These are phyloP conservation scores for Russula virescens DNA, from an alignment of 768 basidiomycete genomes.

Conservation along the genomic window DNA sequence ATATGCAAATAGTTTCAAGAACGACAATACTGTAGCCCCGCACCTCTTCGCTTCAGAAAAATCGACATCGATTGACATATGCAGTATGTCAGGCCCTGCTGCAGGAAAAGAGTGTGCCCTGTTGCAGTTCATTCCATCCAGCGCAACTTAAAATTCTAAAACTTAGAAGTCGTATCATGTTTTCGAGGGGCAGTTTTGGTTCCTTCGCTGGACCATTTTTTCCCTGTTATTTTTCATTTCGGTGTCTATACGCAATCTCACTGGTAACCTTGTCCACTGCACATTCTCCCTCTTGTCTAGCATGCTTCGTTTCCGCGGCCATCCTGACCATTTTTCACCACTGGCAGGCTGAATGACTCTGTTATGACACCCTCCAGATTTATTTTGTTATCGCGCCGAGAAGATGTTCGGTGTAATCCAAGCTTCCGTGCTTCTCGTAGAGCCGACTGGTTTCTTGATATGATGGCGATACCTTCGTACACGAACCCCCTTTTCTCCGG, in stretches of 20 bases:
- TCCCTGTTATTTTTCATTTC: conserved; percentile 4
- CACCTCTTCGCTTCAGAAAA: background rate
- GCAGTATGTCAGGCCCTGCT: background rate
- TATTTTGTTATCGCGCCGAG: background rate
- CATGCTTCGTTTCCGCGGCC: background rate
- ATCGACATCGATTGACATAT: background rate
- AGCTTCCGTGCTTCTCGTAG: background rate
- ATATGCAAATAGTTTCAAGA: background rate
- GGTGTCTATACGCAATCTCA: conserved; percentile 3
- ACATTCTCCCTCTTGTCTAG: background rate
- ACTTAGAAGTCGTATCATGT: conserved; percentile 8
- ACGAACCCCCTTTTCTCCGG: background rate
- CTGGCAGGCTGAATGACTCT: background rate
- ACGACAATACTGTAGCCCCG: background rate
- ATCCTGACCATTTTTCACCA: background rate
- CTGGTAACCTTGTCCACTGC: background rate
- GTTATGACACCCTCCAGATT: background rate
- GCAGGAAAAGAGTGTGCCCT: conserved; percentile 6
- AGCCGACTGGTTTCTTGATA: background rate
- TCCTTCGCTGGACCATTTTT: background rate
- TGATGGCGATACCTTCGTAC: background rate
- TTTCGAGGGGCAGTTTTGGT: background rate
- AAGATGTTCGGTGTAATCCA: background rate
- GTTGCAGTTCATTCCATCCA: background rate
- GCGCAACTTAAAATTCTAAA: conserved; percentile 17